Conservation (phyloP, 352 stramenopile species). For the Phytophthora citricola region DNA sequence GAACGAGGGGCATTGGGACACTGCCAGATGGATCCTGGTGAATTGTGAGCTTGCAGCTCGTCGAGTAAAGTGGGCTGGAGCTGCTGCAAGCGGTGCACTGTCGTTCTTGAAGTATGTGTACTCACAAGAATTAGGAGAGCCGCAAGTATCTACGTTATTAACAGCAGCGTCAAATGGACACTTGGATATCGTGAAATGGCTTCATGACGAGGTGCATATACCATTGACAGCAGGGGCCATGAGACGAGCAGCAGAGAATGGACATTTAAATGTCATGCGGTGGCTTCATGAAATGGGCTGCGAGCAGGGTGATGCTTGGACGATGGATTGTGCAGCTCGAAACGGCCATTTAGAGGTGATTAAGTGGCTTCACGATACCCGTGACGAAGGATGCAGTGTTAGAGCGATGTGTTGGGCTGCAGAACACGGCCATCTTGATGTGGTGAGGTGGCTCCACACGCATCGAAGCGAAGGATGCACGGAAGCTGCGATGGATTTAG, state of each 20-base stretch:
- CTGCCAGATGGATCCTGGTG: slow-evolving; percentile 28
- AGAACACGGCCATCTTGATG: slow-evolving; percentile 23
- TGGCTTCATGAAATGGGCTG: slow-evolving; percentile 29
- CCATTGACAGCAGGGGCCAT: slow-evolving; percentile 24
- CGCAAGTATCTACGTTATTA: slow-evolving; percentile 8
- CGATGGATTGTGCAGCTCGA: slow-evolving; percentile 24
- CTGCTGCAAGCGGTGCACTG: slow-evolving; percentile 19
- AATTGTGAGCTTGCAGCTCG: slow-evolving; percentile 18
- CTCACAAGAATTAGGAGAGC: slow-evolving; percentile 7
- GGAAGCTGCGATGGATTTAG: slow-evolving; percentile 21
- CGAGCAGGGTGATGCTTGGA: slow-evolving; percentile 10
- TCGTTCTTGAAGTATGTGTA: slow-evolving; percentile 34
- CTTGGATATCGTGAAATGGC: slow-evolving; percentile 28
- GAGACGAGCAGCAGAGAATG: slow-evolving; percentile 27
- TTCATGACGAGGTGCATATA: slow-evolving; percentile 16
- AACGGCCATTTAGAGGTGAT: slow-evolving; percentile 28
- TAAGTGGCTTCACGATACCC: slow-evolving; percentile 33
- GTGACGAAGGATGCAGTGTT: slow-evolving; percentile 27
- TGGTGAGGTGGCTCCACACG: slow-evolving; percentile 31
- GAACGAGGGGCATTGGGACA: slow-evolving; percentile 21
- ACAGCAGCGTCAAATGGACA: slow-evolving; percentile 34
- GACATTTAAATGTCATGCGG: slow-evolving; percentile 23
- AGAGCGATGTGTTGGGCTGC: slow-evolving; percentile 34
- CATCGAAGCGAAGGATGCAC: slow-evolving; percentile 31
- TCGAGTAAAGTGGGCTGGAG: slow-evolving; percentile 21